Base-by-base conservation (phyloP, 176 grass and related monocot species). In the Aechmea fasciata region DNA sequence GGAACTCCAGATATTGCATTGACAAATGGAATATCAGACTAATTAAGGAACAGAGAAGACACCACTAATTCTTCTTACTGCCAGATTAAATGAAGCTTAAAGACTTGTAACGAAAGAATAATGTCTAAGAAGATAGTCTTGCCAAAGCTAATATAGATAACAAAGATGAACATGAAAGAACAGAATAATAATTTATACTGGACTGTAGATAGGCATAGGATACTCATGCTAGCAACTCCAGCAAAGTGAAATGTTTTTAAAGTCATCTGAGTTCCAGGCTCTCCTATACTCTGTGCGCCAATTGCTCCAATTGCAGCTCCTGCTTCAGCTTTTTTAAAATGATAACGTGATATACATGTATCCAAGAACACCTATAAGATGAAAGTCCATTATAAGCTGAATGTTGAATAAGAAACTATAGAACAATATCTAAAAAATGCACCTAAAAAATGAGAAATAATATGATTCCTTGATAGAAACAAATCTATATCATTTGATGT, bases 181-280 rank as follows among this genome's bases (percentile, higher is more conserved):
- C 10, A 50, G 66, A 53, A 50, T 63, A 62, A 9, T 50, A 75
- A 71, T 66, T 22, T 13, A 67, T 48, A 71, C 75, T 82, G 24
- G 50, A n/a, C 20, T 69, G 17, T 79, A 76, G 15, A 51, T 51
- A 14, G 13, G n/a, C 51, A 51, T 73, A 84, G 81, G 88, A 91
- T 91, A 91, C 88, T 96, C 92, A 96, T 96, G 78, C 88, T 96
- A 73, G 92, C 92, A 78, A 96, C 92, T 84, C 92, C 92, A 66
- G 92, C 92, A 91, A 96, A 96, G 67, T 96, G 92, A 65, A 96
- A 96, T 48, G 92, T 96, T 81, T 96, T 96, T 51, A 96, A 59
- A 48, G 92, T 96, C 92, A 96, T 96, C 67, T 96, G 92, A 41
- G 92, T 96, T 67, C 92, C 92, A 57, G 92, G 92, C 64, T 96